Base-by-base conservation (phyloP, 1,284 basidiomycete species). In the Moesziomyces antarcticus region DNA sequence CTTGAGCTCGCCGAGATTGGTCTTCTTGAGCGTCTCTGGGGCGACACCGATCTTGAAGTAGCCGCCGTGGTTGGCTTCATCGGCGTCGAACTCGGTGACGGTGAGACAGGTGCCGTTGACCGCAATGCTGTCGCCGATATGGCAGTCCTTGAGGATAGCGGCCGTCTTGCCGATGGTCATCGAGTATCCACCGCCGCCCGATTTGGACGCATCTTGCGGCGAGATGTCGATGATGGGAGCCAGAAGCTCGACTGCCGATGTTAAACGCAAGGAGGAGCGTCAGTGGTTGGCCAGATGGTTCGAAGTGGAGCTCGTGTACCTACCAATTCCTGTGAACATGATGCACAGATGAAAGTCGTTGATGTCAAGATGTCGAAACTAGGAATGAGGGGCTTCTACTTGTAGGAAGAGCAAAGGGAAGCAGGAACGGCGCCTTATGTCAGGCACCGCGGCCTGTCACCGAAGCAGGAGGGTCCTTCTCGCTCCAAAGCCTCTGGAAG, bases 11-110 rank as follows among this genome's bases (percentile, higher is more conserved):
- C 89, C 88, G 50, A 99, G 87, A 8, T 93, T 92, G 68, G 97
- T 92, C 85, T 91, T 93, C 77, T 90, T 87, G 82, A 97, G 94
- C 33, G 94, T 97, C 85, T 99, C 95, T 67, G 90, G 90, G 85
- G 99, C 97, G 67, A 99, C 89, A 92, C 98, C 98, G 68, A 99
- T 89, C 40, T 91, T 90, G 84, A 99, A 97, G 51, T 87, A 89
- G 25, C 80, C 80, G 24, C 74, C 78, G 14, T 78, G 46, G 42
- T 43, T 56, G 30, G 60, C 45, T 58, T 87, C 82, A 16, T 82
- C 79, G 50, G 87, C 81, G 14, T 84, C 82, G 78, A 94, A 92
- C 80, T 93, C 86, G 6, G 92, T 95, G 48, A 97, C 95, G 0
- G 96, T 99, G 73, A 99, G 85, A 84, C 96, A 93, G 25, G 64